Evolutionary conservation across 1,139 yeast genomes (phyloP), one percentile per base, ranked within the genome.

Genomic region (Taphrina flavorubra): DNA sequence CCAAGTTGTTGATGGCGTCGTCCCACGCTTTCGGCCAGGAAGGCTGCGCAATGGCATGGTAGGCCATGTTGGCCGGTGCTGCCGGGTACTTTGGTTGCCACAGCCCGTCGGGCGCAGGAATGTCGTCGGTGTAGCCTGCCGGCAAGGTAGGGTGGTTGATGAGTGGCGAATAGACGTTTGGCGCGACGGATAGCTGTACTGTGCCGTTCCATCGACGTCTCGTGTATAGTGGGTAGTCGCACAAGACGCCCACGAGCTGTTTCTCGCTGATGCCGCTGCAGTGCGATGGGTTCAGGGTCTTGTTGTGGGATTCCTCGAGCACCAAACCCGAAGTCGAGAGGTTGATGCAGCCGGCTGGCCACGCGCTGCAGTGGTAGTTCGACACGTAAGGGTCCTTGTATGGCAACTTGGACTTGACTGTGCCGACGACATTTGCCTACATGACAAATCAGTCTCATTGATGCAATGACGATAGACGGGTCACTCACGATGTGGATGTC

Each of bases 201-300:
- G 53, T 49, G n/a, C 53, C 53, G n/a, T 49, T 49, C 53, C 53
- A 49, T 25, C 36, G 53, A 11, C 53, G 53, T 20, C 20, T 49
- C n/a, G 53, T 49, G 8, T 20, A 49, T 7, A 49, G n/a, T 11
- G 53, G 53, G 4, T 20, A 49, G 2, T 49, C 53, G 36, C 53
- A 49, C 36, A 49, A 11, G n/a, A 49, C 53, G 6, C n/a, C 31
- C 13, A 13, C n/a, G n/a, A 49, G 36, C 36, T 49, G 36, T 10
- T 18, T 20, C 13, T 20, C 36, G 7, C 53, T 20, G 31, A 49
- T 49, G 36, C 53, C 53, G 36, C 36, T 25, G n/a, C 53, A 49
- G 36, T 49, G 53, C 13, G 53, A 49, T 2, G 53, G 53, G 20
- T 49, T 49, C 36, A 49, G 2, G 36, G 53, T 49, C 36, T 25